Evolutionary conservation across 2,329 filamentous ascomycete species (phyloP), one percentile per base, ranked within the genome.

Genomic region (Epichloe scottii): DNA sequence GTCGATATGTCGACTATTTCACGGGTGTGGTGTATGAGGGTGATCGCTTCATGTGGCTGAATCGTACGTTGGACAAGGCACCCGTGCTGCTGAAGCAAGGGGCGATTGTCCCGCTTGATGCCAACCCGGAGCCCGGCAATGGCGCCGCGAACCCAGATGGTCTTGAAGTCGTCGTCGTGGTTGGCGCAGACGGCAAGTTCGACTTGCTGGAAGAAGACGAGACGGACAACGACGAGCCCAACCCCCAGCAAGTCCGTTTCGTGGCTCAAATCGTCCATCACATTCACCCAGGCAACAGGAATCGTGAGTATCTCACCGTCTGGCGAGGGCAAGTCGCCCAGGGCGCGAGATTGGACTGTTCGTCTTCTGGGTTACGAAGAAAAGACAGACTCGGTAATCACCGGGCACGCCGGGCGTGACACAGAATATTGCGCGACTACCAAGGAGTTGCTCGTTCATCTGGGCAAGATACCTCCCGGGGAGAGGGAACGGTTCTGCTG

Each of bases 21-120:
- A 76, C 72, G 0, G 77, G 77, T 3, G 63, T 71, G 0, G 68
- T 79, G 2, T 84, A 84, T 58, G 74, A 79, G 52, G 78, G 77
- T 2, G 70, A 75, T 53, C 70, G 78, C 3, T 68, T 73, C 50
- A 58, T 83, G 14, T 69, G 63, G 46, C 60, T 83, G 49, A 73
- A 76, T 55, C 71, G 81, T 10, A 61, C 65, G 0, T 63, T 84
- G 0, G 57, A 71, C 17, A 61, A 69, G 23, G 68, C 73, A 34
- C 81, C 81, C 0, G 74, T 82, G 0, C 66, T 84, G 14, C 72
- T 76, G 2, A 63, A 63, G 0, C 73, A 81, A 59, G 81, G 81
- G 0, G 67, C 78, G 12, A 81, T 84, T 50, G 65, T 84, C 5
- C 75, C 79, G 0, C 64, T 82, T 0, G 79, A 83, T 51, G 66